A percentile compares a stretch with the other conserved stretches of the same genome.
Conservation (phyloP, 495 filamentous ascomycete genomes). For the Trypethelium eluteriae region DNA sequence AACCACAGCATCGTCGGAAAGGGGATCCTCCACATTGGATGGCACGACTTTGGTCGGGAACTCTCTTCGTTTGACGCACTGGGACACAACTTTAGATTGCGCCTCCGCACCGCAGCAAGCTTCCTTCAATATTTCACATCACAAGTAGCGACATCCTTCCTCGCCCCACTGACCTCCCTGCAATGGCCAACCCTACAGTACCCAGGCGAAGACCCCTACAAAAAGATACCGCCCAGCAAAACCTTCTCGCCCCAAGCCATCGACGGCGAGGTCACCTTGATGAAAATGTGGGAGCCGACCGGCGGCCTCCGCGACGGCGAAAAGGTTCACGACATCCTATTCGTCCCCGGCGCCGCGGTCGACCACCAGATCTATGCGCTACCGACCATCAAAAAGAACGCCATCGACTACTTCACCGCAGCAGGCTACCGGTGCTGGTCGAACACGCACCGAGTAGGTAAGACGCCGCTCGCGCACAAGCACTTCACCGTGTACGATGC, state of each 20-base stretch:
- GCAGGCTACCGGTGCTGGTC: conserved; percentile 53
- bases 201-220: conserved; percentile 43
- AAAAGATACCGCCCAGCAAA: conserved; percentile 35
- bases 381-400: conserved; percentile 57
- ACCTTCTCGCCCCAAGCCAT: conserved; percentile 36
- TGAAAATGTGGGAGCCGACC: conserved; percentile 51
- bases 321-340: conserved; percentile 26
- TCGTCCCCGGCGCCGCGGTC: conserved; percentile 56
- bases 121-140: conserved; percentile 52
- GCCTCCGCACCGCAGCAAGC: conserved; percentile 32
- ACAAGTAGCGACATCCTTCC: conserved; percentile 48
- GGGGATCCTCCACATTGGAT: conserved; percentile 53
- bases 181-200: conserved; percentile 41
- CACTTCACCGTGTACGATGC: conserved; percentile 54
- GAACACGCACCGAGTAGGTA: conserved; percentile 55
- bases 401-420: conserved; percentile 55
- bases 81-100: background rate
- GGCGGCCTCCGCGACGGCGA: conserved; percentile 1
- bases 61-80: background rate
- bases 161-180: conserved; percentile 43
- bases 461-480: conserved; percentile 45
- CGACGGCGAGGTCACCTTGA: conserved; percentile 47
- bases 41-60: conserved; percentile 40
- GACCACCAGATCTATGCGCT: conserved; percentile 58
- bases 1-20: conserved; percentile 41